phyloP scores from a whole-genome alignment of 495 filamentous ascomycete species.

The Bathelium albidoporum region DNA sequence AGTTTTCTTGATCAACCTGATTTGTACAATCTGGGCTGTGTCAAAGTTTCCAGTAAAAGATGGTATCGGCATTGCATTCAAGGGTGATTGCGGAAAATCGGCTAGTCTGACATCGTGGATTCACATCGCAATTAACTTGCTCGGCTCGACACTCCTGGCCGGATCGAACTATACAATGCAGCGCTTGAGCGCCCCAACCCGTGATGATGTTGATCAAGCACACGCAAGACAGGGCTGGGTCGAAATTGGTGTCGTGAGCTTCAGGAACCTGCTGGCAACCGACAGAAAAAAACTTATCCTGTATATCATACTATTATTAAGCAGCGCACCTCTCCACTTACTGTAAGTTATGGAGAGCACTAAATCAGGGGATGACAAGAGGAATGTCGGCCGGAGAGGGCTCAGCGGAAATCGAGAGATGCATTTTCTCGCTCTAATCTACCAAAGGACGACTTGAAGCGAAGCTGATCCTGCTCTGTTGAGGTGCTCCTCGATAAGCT shows the following conservation, averaged over 20 bases:
- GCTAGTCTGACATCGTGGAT: slow-evolving; percentile 6
- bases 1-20: background rate
- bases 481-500: too few species aligned
- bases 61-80: slow-evolving; percentile 2
- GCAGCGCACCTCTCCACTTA: slow-evolving; percentile 14
- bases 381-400: too few species aligned
- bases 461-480: too few species aligned
- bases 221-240: slow-evolving; percentile 16
- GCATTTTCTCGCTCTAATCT: too few species aligned
- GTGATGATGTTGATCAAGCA: slow-evolving; percentile 16
- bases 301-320: slow-evolving; percentile 10
- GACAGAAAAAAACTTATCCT: background rate
- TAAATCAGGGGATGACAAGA: too few species aligned
- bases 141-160: slow-evolving; percentile 16
- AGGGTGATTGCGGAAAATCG: slow-evolving; percentile 7
- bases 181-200: slow-evolving; percentile 16
- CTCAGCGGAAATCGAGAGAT: too few species aligned
- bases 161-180: slow-evolving; percentile 18
- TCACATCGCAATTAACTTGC: slow-evolving; percentile 13
- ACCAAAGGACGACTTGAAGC: too few species aligned
- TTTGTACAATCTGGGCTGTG: background rate
- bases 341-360: background rate
- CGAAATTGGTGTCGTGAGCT: slow-evolving; percentile 13
- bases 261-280: slow-evolving; percentile 13
- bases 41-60: background rate